Evolutionary conservation across 176 grass and related monocot genomes (phyloP).

Genomic region (Puya raimondii): DNA sequence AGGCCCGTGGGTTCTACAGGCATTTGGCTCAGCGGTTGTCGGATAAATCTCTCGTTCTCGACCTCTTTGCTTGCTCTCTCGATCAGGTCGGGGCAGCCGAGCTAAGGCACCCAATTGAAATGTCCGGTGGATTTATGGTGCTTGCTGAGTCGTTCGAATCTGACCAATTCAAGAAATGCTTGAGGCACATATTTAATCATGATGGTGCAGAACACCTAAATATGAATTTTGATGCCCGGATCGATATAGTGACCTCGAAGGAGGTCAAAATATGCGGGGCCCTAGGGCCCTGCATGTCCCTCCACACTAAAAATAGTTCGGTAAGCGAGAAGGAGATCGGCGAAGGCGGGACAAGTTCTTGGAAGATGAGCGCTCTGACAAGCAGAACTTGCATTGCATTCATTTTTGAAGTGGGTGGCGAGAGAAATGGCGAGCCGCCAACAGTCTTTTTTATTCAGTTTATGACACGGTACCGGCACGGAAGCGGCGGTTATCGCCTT

Average conservation of each 20-base stretch:
- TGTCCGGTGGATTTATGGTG: slow-evolving; percentile 70
- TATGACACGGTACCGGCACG: slow-evolving; percentile 78
- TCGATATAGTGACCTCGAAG: slow-evolving; percentile 82
- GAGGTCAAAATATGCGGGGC: slow-evolving; percentile 96
- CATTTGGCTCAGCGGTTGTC: slow-evolving; percentile 66
- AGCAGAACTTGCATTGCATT: slow-evolving; percentile 87
- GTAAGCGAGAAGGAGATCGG: slow-evolving; percentile 89
- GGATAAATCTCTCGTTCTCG: slow-evolving; percentile 63
- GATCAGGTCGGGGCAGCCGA: slow-evolving; percentile 93
- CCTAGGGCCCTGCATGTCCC: slow-evolving; percentile 81
- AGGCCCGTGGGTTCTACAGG: slow-evolving; percentile 68
- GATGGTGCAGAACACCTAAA: slow-evolving; percentile 47
- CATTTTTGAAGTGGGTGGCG: slow-evolving; percentile 67
- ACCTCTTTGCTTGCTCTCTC: slow-evolving; percentile 86
- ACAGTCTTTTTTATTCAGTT: slow-evolving; percentile 98
- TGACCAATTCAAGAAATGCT: slow-evolving; percentile 72
- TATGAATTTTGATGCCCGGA: slow-evolving; percentile 85
- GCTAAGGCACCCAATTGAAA: slow-evolving; percentile 77
- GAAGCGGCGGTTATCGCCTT: slow-evolving; percentile 61
- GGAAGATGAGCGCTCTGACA: slow-evolving; percentile 74
- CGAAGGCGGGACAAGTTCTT: slow-evolving; percentile 72
- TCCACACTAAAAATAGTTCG: slow-evolving; percentile 47
- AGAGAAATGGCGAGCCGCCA: slow-evolving; percentile 48
- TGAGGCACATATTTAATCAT: slow-evolving; percentile 67
- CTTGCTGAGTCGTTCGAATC: slow-evolving; percentile 83